Evolutionary conservation across 2,329 filamentous ascomycete genomes (phyloP).

Genomic region (Clonostachys rosea): DNA sequence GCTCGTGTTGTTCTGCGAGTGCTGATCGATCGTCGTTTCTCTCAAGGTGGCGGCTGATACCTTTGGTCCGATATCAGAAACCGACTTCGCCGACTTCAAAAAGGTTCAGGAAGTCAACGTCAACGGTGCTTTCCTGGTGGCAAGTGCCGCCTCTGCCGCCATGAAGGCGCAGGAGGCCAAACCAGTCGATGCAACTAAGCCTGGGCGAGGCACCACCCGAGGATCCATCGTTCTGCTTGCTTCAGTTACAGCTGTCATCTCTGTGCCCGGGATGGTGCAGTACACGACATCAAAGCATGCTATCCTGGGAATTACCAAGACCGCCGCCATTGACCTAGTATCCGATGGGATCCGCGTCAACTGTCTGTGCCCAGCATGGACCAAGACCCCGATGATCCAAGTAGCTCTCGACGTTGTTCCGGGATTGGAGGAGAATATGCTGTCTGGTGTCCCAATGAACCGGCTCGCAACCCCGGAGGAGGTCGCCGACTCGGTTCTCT

Average conservation of each 20-base stretch:
- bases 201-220: constrained; percentile 3
- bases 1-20: no score
- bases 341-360: no score
- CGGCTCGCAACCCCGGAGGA: no score
- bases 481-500: no score
- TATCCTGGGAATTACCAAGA: neutral
- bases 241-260: constrained; percentile 6
- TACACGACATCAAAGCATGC: constrained; percentile 1
- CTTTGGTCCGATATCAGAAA: constrained; percentile 2
- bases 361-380: no score
- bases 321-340: neutral
- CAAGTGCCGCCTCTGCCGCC: constrained; percentile 1
- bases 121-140: constrained; percentile 5
- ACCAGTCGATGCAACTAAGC: neutral
- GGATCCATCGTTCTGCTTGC: constrained; percentile 8
- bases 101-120: constrained; percentile 6
- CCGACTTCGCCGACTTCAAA: constrained; percentile 5
- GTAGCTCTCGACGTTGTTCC: no score
- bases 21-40: neutral
- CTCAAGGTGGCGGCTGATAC: neutral
- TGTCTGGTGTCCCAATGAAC: no score
- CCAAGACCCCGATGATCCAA: no score
- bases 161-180: constrained; percentile 6
- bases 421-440: no score
- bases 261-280: constrained; percentile 5